Base-by-base conservation (phyloP, 1,284 basidiomycete species). In the Cystobasidium pallidum region DNA sequence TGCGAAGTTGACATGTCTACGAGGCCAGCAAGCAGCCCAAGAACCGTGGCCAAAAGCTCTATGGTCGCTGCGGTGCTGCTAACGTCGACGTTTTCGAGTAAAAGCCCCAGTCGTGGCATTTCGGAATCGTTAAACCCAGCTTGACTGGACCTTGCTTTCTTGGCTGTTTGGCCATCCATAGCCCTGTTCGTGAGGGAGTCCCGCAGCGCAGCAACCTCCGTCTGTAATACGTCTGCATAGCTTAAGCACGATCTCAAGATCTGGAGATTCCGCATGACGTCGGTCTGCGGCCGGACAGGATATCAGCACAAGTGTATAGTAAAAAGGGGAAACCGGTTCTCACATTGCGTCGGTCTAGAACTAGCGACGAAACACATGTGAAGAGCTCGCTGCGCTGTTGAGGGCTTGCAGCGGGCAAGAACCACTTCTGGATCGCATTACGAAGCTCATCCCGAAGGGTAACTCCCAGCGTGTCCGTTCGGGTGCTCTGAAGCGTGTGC, bases 11-110 rank as follows among this genome's bases (percentile, higher is more conserved):
- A 24, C 21, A 43, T 19, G 39, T 61, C 58, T 3, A 61, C 43
- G 10, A 61, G 39, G 17, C n/a, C 34, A 26, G 58, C 58, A 13
- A 61, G 58, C 7, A 61, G 36, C n/a, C 43, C 26, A 36, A 61
- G n/a, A 24, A 61, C 21, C 13, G 30, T 61, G 15, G 36, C 11
- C 58, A 61, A 24, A 10, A 61, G 58, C 39, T 45, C 58, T 21
- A 26, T 10, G n/a, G 15, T n/a, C 1, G 36, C 58, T 15, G 36
- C 17, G 8, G n/a, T 17, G 4, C 10, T 21, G 11, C 10, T 28
- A 17, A 61, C 13, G 11, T 61, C 24, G 6, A 34, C 6, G 39
- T 61, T 43, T n/a, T 61, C 58, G 6, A 61, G 58, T 11, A 61
- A 0, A 17, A 47, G 15, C 2, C 21, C 58, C 13, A 61, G n/a